phyloP scores from a whole-genome alignment of 495 filamentous ascomycete genomes.

The Penicillium goetzii region DNA sequence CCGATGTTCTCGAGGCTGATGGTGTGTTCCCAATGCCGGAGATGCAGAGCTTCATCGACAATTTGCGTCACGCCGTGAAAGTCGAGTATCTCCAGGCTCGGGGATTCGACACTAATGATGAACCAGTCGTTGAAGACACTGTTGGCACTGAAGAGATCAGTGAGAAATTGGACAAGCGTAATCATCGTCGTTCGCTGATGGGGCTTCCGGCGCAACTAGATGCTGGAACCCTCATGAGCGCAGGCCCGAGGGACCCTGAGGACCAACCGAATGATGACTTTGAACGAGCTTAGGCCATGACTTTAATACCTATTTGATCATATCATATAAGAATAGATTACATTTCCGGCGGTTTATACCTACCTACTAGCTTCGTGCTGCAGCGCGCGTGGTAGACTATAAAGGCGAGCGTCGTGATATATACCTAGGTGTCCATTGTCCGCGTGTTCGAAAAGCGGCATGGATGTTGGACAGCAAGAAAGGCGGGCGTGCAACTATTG shows the following conservation, averaged over 20 bases:
- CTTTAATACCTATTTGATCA: slow-evolving; percentile 25
- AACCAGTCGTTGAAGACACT: slow-evolving; percentile 33
- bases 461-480: too few species aligned
- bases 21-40: slow-evolving; percentile 59
- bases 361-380: too few species aligned
- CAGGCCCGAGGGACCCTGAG: slow-evolving; percentile 34
- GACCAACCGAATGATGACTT: slow-evolving; percentile 52
- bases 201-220: slow-evolving; percentile 43
- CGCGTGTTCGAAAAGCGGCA: too few species aligned
- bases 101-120: slow-evolving; percentile 41
- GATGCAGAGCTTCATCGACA: slow-evolving; percentile 62
- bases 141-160: slow-evolving; percentile 63
- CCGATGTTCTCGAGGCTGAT: slow-evolving; percentile 57
- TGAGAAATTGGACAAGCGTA: slow-evolving; percentile 53
- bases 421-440: too few species aligned
- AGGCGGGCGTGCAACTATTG: too few species aligned
- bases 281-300: slow-evolving; percentile 48
- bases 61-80: slow-evolving; percentile 61
- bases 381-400: too few species aligned
- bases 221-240: slow-evolving; percentile 35
- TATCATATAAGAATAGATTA: slow-evolving; percentile 34
- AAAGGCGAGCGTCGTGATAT: background rate
- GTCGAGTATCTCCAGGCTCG: slow-evolving; percentile 50
- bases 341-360: slow-evolving; percentile 5
- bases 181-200: slow-evolving; percentile 46